Percentiles rank a stretch among this genome's conserved stretches.
phyloP scores from a whole-genome alignment of 305 asterid genomes.

The Fraxinus angustifolia region DNA sequence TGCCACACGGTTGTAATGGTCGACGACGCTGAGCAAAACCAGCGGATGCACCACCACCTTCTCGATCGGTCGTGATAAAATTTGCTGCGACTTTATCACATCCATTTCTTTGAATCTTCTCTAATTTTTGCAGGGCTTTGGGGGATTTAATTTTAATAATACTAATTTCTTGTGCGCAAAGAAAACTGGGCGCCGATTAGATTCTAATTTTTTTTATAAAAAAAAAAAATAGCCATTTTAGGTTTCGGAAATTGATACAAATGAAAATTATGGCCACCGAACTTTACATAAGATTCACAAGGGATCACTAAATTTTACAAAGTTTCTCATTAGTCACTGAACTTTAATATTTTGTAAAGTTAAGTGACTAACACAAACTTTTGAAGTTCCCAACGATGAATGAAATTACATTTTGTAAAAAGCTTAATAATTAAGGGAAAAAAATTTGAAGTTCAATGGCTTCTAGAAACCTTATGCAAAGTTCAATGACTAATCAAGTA shows the following conservation, averaged over 20 bases:
- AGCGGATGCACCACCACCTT: slow-evolving; percentile 89
- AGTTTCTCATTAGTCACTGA: too few relatives aligned
- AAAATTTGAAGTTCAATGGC: too few relatives aligned
- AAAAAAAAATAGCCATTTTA: not conserved
- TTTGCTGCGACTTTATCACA: slow-evolving; percentile 81
- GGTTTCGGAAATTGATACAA: not conserved
- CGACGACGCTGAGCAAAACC: slow-evolving; percentile 83
- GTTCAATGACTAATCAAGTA: too few relatives aligned
- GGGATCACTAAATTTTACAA: too few relatives aligned
- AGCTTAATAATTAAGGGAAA: too few relatives aligned
- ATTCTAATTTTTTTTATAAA: not conserved
- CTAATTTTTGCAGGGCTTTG: not conserved
- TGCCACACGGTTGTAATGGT: slow-evolving; percentile 86
- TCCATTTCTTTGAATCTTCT: slow-evolving; percentile 46
- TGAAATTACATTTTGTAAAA: too few relatives aligned
- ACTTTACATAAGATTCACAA: too few relatives aligned
- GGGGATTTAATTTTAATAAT: not conserved
- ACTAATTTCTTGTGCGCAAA: slow-evolving; percentile 13
- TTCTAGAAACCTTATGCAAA: too few relatives aligned
- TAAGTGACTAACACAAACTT: too few relatives aligned
- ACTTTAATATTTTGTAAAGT: too few relatives aligned
- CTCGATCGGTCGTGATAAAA: slow-evolving; percentile 62
- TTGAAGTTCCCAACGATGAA: too few relatives aligned
- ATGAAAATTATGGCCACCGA: too few relatives aligned
- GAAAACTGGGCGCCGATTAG: not conserved